Evolutionary conservation across 805 yeast species (phyloP), one percentile per base, ranked within the genome.

Genomic region (Myxozyma kluyveri): DNA sequence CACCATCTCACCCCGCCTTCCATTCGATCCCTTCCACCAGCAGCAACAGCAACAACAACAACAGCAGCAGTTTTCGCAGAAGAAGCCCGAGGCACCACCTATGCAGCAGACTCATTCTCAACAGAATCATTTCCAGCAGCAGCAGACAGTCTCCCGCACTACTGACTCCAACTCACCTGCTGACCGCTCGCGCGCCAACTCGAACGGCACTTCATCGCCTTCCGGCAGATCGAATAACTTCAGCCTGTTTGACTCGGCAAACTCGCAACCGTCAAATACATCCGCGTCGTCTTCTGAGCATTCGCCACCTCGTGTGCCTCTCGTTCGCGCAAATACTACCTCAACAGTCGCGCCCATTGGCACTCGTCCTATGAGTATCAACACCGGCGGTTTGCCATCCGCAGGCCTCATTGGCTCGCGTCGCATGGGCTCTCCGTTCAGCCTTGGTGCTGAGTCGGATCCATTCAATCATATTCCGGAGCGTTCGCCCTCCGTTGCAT

Each of bases 321-420:
- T 57, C 29, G 40, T 45, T 9, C 50, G 59, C 7, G 42, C 52
- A 21, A 50, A 36, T 42, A 57, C 61, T 3, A 19, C 61, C 9
- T 44, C 60, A 2, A 33, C 56, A 7, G 61, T 58, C 24, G 61
- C 60, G 12, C 61, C 61, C 18, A 58, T 58, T 35, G 61, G 61
- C 42, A 56, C 61, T 4, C 50, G 61, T 2, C 60, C 60, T 12
- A 31, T 45, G 35, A 54, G 57, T 6, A 26, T 36, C 31, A 36
- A 41, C 35, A 29, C 21, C 17, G 21, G 38, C 23, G 33, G 33
- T 29, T 14, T 29, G 9, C 33, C 33, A 9, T 29, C 45, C 33
- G 29, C 49, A 7, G 52, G 55, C 21, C 50, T 47, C n/a, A 43
- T 52, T 17, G 54, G 53, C 36, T 18, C 44, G n/a, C 47, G 59